phyloP scores from a whole-genome alignment of 768 basidiomycete species.

The Boletus rex-veris region DNA sequence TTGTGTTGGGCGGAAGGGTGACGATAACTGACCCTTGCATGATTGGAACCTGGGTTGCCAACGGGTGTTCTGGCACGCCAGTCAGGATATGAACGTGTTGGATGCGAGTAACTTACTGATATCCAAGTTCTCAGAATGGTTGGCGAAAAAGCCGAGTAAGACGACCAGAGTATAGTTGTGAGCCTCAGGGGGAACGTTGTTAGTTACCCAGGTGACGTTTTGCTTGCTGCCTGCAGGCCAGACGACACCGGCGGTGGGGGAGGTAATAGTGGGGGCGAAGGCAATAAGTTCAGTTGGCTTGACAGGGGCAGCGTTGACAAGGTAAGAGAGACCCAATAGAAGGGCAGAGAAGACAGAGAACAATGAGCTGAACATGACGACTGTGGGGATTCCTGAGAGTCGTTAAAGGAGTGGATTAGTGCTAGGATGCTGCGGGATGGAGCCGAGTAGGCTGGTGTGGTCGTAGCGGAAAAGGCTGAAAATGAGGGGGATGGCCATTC shows the following conservation, averaged over 20 bases:
- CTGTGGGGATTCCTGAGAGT: background rate
- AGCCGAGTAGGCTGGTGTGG: background rate
- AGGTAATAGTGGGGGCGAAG: slow-evolving; percentile 41
- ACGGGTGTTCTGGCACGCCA: slow-evolving; percentile 44
- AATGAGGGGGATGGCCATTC: background rate
- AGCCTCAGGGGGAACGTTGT: slow-evolving; percentile 37
- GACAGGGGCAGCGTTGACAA: slow-evolving; percentile 28
- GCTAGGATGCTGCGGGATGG: background rate
- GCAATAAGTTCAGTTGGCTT: slow-evolving; percentile 33
- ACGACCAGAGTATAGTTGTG: slow-evolving; percentile 37
- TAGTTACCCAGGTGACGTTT: slow-evolving; percentile 41
- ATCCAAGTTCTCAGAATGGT: slow-evolving; percentile 48
- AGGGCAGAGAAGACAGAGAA: slow-evolving; percentile 31
- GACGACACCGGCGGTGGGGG: slow-evolving; percentile 28
- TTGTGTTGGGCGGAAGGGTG: slow-evolving; percentile 47
- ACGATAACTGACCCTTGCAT: slow-evolving; percentile 46
- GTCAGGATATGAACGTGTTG: slow-evolving; percentile 5
- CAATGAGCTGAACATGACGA: slow-evolving; percentile 21
- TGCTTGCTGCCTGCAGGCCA: slow-evolving; percentile 40
- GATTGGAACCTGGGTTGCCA: slow-evolving; percentile 55
- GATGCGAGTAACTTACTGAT: slow-evolving; percentile 35
- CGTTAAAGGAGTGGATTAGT: slow-evolving; percentile 22
- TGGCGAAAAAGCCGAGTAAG: slow-evolving; percentile 41
- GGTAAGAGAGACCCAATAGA: slow-evolving; percentile 25
- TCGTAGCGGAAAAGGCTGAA: background rate